Evolutionary conservation across 164 flowering plant genomes (phyloP).

Genomic region (Hamamelis virginiana): DNA sequence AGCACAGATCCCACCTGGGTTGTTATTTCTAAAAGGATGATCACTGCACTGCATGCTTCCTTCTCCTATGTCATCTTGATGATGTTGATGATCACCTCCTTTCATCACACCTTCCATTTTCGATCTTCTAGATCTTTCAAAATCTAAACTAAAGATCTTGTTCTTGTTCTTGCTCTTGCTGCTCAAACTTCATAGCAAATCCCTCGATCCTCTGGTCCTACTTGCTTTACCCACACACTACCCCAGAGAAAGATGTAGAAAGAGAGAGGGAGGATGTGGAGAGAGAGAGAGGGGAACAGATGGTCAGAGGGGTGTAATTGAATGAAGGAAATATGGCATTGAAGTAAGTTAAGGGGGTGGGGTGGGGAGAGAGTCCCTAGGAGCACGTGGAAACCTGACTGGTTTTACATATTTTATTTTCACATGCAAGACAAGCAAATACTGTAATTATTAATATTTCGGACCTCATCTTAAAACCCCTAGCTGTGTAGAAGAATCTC

Average conservation of each 20-base stretch:
- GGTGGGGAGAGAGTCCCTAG: conserved; percentile 6
- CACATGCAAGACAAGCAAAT: background rate
- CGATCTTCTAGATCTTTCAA: background rate
- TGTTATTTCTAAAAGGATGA: conserved; percentile 48
- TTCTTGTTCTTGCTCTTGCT: background rate
- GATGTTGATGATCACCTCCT: background rate
- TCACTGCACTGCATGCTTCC: conserved; percentile 52
- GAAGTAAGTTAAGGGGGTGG: background rate
- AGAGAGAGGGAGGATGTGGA: background rate
- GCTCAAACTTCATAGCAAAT: background rate
- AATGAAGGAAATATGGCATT: background rate
- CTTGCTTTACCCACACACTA: background rate
- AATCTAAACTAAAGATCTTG: background rate
- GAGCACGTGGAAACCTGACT: conserved; percentile 13
- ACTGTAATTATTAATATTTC: background rate
- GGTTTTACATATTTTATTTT: background rate
- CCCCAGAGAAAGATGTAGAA: background rate
- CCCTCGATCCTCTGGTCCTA: background rate
- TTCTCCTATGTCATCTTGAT: conserved; percentile 28
- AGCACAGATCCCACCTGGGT: conserved; percentile 72
- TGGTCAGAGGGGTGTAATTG: conserved; percentile 7
- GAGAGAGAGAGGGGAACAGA: background rate
- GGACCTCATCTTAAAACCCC: too few species aligned
- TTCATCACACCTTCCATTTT: background rate
- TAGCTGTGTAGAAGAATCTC: too few species aligned